These are phyloP conservation scores for Theileria orientalis DNA, from an alignment of 169 alveolate genomes.

Conservation along the genomic window DNA sequence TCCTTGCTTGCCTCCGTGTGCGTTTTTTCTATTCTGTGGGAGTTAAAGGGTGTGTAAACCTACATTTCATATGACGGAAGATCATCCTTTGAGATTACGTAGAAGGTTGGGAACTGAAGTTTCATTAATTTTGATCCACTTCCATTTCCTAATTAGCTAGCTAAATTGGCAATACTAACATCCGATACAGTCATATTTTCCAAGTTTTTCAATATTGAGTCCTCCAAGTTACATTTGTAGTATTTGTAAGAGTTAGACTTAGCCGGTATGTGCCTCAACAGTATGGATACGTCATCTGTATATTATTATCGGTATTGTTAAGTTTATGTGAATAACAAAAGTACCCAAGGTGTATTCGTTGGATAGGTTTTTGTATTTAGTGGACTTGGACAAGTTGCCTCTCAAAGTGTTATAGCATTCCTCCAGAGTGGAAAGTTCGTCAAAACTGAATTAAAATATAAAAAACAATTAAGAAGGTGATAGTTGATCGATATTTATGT, in stretches of 20 bases:
- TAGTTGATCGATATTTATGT: too few relatives aligned
- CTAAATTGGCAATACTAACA: constrained; percentile 13
- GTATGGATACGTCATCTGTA: background rate
- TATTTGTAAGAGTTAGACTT: background rate
- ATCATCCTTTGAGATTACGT: constrained; percentile 20
- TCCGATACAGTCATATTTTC: constrained; percentile 29
- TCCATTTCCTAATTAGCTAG: background rate
- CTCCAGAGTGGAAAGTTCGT: too few relatives aligned
- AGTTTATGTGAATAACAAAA: too few relatives aligned
- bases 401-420: too few relatives aligned
- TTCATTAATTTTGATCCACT: too few relatives aligned
- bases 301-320: too few relatives aligned
- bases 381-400: too few relatives aligned
- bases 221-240: constrained; percentile 31
- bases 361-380: too few relatives aligned
- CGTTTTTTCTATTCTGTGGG: background rate
- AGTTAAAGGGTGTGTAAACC: background rate
- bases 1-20: constrained; percentile 19
- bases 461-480: too few relatives aligned
- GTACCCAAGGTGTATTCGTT: too few relatives aligned
- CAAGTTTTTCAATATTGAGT: constrained; percentile 19
- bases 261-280: constrained; percentile 3
- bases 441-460: too few relatives aligned
- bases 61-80: constrained; percentile 4
- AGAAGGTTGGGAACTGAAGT: constrained; percentile 35